Percentiles rank a stretch among this genome's conserved stretches.
phyloP scores from a whole-genome alignment of 495 filamentous ascomycete species.

The Bacidia rubella region DNA sequence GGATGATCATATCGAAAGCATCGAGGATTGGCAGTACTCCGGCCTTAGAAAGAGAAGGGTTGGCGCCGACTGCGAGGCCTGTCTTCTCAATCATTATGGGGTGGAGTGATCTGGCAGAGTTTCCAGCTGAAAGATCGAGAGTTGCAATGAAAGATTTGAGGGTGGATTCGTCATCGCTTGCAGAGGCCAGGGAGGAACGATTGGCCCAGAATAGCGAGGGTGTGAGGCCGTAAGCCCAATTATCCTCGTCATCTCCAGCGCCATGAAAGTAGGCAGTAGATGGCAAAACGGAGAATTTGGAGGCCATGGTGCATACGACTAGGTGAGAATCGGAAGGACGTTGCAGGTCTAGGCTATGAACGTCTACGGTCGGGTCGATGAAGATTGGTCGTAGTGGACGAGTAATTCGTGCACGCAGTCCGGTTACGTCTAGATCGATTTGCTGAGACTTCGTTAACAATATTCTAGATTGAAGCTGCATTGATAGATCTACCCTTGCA shows the following conservation, averaged over 20 bases:
- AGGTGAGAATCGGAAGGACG: background rate
- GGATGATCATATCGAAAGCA: slow-evolving; percentile 33
- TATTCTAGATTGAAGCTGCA: slow-evolving; percentile 27
- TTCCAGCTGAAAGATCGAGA: too few relatives aligned
- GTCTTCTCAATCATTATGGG: slow-evolving; percentile 22
- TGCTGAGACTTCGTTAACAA: slow-evolving; percentile 41
- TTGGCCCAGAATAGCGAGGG: slow-evolving; percentile 68
- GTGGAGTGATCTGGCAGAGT: slow-evolving; percentile 26
- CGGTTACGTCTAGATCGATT: slow-evolving; percentile 35
- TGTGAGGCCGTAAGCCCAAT: slow-evolving; percentile 70
- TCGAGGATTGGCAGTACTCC: slow-evolving; percentile 3
- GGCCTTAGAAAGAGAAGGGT: background rate
- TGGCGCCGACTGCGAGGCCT: slow-evolving; percentile 27
- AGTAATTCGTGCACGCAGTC: slow-evolving; percentile 24
- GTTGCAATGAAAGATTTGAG: background rate
- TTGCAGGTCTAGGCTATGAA: background rate
- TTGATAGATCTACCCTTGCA: slow-evolving; percentile 33
- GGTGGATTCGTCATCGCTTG: background rate
- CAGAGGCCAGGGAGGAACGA: slow-evolving; percentile 29
- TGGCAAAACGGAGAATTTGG: slow-evolving; percentile 23
- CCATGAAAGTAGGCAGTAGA: slow-evolving; percentile 82
- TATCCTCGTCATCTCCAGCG: slow-evolving; percentile 84
- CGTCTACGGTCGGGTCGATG: slow-evolving; percentile 22
- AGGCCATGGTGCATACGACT: too few relatives aligned
- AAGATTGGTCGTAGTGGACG: slow-evolving; percentile 54